Conservation (phyloP, 352 stramenopile genomes). For the Phytophthora pseudosyringae region DNA sequence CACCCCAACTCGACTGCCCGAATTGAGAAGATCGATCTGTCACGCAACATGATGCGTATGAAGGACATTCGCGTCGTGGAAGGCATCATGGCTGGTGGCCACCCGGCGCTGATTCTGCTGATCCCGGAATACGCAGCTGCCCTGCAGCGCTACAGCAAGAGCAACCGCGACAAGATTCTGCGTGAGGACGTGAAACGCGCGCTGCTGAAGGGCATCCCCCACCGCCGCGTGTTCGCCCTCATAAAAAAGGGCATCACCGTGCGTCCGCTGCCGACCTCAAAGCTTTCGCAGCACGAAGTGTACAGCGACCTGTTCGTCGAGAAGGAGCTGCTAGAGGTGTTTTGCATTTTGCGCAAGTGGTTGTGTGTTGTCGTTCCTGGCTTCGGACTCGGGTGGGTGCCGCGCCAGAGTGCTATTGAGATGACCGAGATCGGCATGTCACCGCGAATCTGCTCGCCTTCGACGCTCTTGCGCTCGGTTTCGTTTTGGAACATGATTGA, state of each 20-base stretch:
- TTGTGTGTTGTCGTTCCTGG: conserved; percentile 58
- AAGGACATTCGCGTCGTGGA: conserved; percentile 59
- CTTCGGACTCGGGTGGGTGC: conserved; percentile 63
- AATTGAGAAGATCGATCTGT: conserved; percentile 51
- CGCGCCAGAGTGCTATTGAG: conserved; percentile 50
- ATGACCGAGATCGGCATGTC: conserved; percentile 63
- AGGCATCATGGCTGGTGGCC: conserved; percentile 57
- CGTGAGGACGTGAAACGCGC: conserved; percentile 56
- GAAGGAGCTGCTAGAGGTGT: conserved; percentile 58
- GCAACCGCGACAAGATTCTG: conserved; percentile 53
- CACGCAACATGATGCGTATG: conserved; percentile 63
- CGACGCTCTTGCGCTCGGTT: conserved; percentile 47
- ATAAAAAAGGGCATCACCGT: conserved; percentile 54
- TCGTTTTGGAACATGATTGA: conserved; percentile 69
- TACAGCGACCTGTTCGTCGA: conserved; percentile 49
- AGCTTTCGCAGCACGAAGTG: conserved; percentile 49
- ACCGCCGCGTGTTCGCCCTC: conserved; percentile 52
- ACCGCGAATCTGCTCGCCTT: conserved; percentile 52
- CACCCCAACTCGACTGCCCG: conserved; percentile 60
- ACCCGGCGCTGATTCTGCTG: conserved; percentile 54
- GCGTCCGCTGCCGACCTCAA: conserved; percentile 50
- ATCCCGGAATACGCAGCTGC: conserved; percentile 55
- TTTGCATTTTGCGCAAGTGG: conserved; percentile 63
- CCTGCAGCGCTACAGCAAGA: conserved; percentile 59
- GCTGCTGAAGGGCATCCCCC: conserved; percentile 56